These are phyloP conservation scores for Juglanconis oblonga DNA, from an alignment of 2,329 filamentous ascomycete genomes.

Conservation along the genomic window DNA sequence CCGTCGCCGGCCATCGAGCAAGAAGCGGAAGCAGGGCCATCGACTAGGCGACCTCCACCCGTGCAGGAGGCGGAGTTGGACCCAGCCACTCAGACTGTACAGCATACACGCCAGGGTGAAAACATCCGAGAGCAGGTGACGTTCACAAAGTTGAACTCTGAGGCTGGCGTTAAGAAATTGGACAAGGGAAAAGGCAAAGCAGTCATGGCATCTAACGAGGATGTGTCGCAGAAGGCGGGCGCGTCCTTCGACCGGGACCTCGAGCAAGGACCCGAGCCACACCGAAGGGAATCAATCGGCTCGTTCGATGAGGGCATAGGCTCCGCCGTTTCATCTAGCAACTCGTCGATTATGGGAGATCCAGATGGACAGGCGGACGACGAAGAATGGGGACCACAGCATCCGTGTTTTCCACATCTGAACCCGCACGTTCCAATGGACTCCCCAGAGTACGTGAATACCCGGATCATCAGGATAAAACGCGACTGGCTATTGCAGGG, in stretches of 20 bases:
- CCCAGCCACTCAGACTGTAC: constrained; percentile 27
- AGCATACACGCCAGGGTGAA: neutral
- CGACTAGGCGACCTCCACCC: constrained; percentile 10
- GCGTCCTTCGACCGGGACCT: constrained; percentile 47
- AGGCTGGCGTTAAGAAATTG: neutral
- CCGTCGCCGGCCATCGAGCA: constrained; percentile 27
- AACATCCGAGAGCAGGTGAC: constrained; percentile 4
- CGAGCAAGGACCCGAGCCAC: constrained; percentile 50
- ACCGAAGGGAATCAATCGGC: constrained; percentile 44
- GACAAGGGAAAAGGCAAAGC: constrained; percentile 52
- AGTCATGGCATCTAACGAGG: constrained; percentile 39
- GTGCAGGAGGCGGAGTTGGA: constrained; percentile 22
- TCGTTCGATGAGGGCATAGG: constrained; percentile 52
- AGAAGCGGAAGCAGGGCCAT: constrained; percentile 19
- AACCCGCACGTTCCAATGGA: constrained; percentile 85
- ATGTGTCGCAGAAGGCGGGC: constrained; percentile 27
- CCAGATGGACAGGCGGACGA: constrained; percentile 63
- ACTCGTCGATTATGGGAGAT: constrained; percentile 62
- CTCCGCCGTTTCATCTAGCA: constrained; percentile 52
- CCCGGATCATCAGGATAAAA: constrained; percentile 85
- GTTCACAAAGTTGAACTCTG: neutral
- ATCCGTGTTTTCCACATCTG: constrained; percentile 90
- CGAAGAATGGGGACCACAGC: constrained; percentile 86
- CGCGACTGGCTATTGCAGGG: constrained; percentile 89
- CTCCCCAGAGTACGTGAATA: constrained; percentile 71